Evolutionary conservation across 345 rosid genomes (phyloP), one percentile per base, ranked within the genome.

Genomic region (Ailanthus altissimus): DNA sequence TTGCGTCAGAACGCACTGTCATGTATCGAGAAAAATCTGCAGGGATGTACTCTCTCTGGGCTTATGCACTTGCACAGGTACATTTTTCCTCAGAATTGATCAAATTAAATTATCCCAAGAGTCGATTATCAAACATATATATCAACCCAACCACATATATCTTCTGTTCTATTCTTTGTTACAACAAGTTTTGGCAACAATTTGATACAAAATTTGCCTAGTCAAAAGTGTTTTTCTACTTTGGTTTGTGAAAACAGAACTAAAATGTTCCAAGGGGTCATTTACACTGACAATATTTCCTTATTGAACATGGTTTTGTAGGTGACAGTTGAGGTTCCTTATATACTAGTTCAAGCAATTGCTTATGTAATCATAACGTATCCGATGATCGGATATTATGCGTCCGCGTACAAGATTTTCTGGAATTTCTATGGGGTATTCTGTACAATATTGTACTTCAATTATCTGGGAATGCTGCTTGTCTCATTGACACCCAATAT

Each of bases 11-110:
- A 45, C 81, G 94, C 20, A 84, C 78, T 10, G 98, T 91, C 13
- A 79, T 90, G 87, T 91, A 92, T 77, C 85, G 97, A 0, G 96
- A 94, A 82, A 88, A 88, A 79, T 92, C 89, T 81, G 96, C 96
- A 0, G 97, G 96, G 58, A 94, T 89, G 97, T 91, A 92, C 86
- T 89, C 97, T 49, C 78, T 93, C 0, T 86, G 88, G 85, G 84
- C 92, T n/a, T 91, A 81, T 76, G 87, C 97, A 9, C 74, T 88
- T 67, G 94, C 93, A 43, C 97, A 90, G 87, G 95, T 86, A 21
- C 18, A 68, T 7, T 68, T 68, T 42, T 62, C 0, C 53, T 49
- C n/a, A n/a, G n/a, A n/a, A n/a, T n/a, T n/a, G n/a, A n/a, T n/a
- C n/a, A n/a, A n/a, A n/a, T n/a, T n/a, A n/a, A n/a, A n/a, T n/a